These are phyloP conservation scores for Babesia divergens DNA, from an alignment of 169 alveolate species.

Conservation along the genomic window DNA sequence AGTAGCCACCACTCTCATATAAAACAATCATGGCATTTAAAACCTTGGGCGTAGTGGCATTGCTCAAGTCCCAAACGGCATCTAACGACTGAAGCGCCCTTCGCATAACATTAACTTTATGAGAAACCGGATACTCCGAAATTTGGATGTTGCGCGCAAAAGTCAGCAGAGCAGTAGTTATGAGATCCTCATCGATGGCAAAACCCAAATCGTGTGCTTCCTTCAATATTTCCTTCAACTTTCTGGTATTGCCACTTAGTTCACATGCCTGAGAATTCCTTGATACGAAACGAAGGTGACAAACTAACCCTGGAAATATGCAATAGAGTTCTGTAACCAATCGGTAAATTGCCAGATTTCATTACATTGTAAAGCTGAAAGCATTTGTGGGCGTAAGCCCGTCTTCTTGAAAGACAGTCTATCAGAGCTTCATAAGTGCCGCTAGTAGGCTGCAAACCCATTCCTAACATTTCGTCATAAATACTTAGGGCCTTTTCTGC, in stretches of 20 bases:
- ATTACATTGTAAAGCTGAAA: conserved; percentile 75
- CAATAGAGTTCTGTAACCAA: conserved; percentile 43
- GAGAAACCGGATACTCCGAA: conserved; percentile 26
- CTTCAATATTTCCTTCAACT: conserved; percentile 66
- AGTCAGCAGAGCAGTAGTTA: conserved; percentile 49
- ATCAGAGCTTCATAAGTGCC: conserved; percentile 78
- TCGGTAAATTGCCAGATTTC: conserved; percentile 72
- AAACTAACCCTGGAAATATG: conserved; percentile 24
- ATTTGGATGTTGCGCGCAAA: conserved; percentile 61
- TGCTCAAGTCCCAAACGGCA: not conserved
- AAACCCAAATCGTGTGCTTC: conserved; percentile 53
- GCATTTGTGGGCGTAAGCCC: conserved; percentile 67
- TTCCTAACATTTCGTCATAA: conserved; percentile 74
- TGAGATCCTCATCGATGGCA: conserved; percentile 47
- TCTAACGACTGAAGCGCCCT: conserved; percentile 69
- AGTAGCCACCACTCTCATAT: conserved; percentile 74
- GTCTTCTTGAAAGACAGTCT: conserved; percentile 62
- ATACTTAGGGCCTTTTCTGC: conserved; percentile 78
- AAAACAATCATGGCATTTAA: conserved; percentile 74
- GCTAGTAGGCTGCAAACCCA: conserved; percentile 71
- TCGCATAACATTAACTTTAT: conserved; percentile 55
- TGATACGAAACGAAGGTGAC: not conserved
- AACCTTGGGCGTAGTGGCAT: not conserved
- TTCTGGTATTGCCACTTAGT: conserved; percentile 61
- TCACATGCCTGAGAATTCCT: conserved; percentile 66